These are phyloP conservation scores for Dipteronia sinensis DNA, from an alignment of 345 rosid species.

Conservation along the genomic window DNA sequence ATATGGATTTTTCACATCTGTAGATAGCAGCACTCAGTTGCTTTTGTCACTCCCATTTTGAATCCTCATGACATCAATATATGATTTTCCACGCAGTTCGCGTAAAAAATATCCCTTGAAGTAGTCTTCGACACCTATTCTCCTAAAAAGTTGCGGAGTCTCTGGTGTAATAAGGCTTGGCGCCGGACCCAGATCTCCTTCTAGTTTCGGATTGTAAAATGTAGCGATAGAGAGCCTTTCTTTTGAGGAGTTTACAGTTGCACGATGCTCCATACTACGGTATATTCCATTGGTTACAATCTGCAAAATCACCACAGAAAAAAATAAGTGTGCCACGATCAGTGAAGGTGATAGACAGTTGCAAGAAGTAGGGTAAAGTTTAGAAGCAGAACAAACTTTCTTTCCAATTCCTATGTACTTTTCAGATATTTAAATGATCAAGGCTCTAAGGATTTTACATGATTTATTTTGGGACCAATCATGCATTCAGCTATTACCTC, in stretches of 20 bases:
- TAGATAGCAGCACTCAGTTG: background rate
- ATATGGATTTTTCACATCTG: no score
- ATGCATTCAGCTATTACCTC: slow-evolving; percentile 5
- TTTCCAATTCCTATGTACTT: background rate
- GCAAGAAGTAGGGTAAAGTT: background rate
- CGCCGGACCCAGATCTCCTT: background rate
- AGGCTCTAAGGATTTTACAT: no score
- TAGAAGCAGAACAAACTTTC: background rate
- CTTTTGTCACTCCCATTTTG: slow-evolving; percentile 1
- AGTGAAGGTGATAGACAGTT: background rate
- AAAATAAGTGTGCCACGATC: background rate
- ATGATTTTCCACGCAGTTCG: slow-evolving; percentile 6
- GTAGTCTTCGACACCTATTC: slow-evolving; percentile 11
- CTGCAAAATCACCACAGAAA: slow-evolving; percentile 1
- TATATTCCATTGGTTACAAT: slow-evolving; percentile 29
- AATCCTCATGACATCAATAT: background rate
- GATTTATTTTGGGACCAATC: background rate
- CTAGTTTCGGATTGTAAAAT: background rate
- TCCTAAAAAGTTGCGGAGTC: slow-evolving; percentile 20
- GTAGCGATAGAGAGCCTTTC: slow-evolving; percentile 20
- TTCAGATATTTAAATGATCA: background rate
- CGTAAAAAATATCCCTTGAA: background rate
- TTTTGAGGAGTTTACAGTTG: slow-evolving; percentile 16
- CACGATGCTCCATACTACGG: slow-evolving; percentile 30
- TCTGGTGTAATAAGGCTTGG: slow-evolving; percentile 8